These are phyloP conservation scores for Mycena rebaudengoi DNA, from an alignment of 768 basidiomycete species.

Conservation along the genomic window DNA sequence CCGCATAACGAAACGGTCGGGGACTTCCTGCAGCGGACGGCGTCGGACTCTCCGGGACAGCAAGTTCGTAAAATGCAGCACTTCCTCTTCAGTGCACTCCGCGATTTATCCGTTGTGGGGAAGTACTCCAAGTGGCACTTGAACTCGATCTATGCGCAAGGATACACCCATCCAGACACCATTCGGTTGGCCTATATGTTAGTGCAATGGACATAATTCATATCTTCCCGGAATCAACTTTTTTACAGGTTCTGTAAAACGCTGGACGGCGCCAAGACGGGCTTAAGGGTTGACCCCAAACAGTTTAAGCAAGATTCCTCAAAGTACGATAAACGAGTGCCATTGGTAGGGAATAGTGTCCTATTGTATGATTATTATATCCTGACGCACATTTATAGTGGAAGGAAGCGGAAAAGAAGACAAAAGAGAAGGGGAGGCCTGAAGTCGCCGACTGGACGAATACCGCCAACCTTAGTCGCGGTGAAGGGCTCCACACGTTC, in stretches of 20 bases:
- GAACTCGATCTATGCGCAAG: conserved; percentile 43
- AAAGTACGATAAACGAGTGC: conserved; percentile 33
- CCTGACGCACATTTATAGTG: conserved; percentile 24
- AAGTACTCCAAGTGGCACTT: conserved; percentile 51
- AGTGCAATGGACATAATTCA: conserved; percentile 8
- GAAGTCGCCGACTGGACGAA: conserved; percentile 33
- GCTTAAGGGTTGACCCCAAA: conserved; percentile 41
- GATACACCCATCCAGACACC: conserved; percentile 45
- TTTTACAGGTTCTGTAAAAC: conserved; percentile 49
- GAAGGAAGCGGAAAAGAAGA: conserved; percentile 42
- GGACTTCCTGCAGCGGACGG: conserved; percentile 34
- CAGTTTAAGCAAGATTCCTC: conserved; percentile 33
- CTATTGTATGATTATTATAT: neutral
- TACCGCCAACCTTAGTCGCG: conserved; percentile 33
- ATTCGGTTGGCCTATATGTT: conserved; percentile 52
- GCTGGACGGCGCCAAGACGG: conserved; percentile 58
- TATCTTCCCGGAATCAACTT: neutral
- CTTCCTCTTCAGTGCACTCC: conserved; percentile 47
- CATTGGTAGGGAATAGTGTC: conserved; percentile 18
- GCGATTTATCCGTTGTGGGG: conserved; percentile 43
- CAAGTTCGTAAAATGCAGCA: conserved; percentile 43
- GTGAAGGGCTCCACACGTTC: conserved; percentile 35
- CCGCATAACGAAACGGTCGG: conserved; percentile 40
- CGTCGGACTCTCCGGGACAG: conserved; percentile 26
- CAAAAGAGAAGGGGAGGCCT: conserved; percentile 6